These are phyloP conservation scores for Dentipellis sp. DNA, from an alignment of 768 basidiomycete genomes.

Conservation along the genomic window DNA sequence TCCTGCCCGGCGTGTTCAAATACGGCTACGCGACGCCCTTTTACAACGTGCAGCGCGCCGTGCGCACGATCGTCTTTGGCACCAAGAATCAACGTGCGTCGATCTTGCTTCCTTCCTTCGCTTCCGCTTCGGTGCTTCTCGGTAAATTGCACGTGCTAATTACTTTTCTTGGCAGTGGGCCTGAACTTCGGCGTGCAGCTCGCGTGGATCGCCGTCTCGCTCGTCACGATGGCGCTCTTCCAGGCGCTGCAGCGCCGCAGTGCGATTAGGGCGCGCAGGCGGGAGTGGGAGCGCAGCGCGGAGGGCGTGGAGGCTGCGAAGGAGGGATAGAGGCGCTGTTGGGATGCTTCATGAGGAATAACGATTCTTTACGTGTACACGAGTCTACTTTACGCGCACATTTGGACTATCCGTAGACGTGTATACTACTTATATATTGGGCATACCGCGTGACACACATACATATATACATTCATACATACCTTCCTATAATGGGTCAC, in stretches of 20 bases:
- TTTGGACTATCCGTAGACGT: too few relatives aligned
- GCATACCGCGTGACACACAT: too few relatives aligned
- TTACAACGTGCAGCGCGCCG: conserved; percentile 56
- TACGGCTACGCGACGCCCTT: conserved; percentile 69
- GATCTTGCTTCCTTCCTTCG: background rate
- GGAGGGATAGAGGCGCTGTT: too few relatives aligned
- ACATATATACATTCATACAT: too few relatives aligned
- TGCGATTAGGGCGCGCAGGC: too few relatives aligned
- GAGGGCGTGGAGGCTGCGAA: too few relatives aligned
- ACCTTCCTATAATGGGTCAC: too few relatives aligned
- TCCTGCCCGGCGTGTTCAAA: conserved; percentile 46
- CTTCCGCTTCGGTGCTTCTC: background rate
- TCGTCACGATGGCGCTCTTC: conserved; percentile 40
- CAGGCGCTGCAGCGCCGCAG: conserved; percentile 30
- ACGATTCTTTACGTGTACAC: too few relatives aligned
- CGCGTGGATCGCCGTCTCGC: conserved; percentile 47
- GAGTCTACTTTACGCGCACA: too few relatives aligned
- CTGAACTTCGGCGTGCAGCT: conserved; percentile 53
- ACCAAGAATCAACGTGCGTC: conserved; percentile 51
- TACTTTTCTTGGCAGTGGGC: conserved; percentile 34
- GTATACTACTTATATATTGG: too few relatives aligned
- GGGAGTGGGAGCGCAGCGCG: too few relatives aligned
- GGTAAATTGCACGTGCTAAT: background rate
- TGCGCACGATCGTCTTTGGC: conserved; percentile 54
- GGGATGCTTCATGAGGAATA: too few relatives aligned